phyloP scores from a whole-genome alignment of 2,329 filamentous ascomycete species.

The Apiospora aurea region DNA sequence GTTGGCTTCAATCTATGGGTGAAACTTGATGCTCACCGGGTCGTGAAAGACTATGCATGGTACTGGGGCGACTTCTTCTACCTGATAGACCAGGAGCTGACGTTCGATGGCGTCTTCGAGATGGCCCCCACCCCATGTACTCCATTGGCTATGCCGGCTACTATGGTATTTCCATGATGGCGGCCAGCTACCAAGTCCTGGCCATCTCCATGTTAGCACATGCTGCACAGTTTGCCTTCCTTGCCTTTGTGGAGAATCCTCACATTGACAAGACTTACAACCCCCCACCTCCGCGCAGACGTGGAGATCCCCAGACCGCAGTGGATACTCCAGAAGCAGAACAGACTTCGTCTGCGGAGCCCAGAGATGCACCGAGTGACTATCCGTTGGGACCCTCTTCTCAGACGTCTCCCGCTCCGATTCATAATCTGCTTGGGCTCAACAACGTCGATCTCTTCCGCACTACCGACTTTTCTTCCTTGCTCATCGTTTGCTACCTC shows the following conservation, averaged over 20 bases:
- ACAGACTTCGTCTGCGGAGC: slow-evolving; percentile 31
- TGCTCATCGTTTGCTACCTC: slow-evolving; percentile 80
- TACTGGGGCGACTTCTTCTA: slow-evolving; percentile 99
- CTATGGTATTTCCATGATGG: slow-evolving; percentile 98
- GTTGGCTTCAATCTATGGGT: slow-evolving; percentile 98
- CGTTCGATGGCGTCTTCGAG: slow-evolving; percentile 98
- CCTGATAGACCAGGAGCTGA: slow-evolving; percentile 95
- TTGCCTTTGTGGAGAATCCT: slow-evolving; percentile 91
- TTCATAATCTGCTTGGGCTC: slow-evolving; percentile 85
- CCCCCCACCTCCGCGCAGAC: slow-evolving; percentile 77
- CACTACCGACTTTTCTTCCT: slow-evolving; percentile 80
- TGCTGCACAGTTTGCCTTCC: slow-evolving; percentile 91
- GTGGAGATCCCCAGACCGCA: slow-evolving; percentile 40
- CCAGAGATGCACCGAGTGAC: slow-evolving; percentile 33
- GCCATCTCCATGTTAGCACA: slow-evolving; percentile 97
- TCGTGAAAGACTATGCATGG: slow-evolving; percentile 99
- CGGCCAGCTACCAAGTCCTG: slow-evolving; percentile 95
- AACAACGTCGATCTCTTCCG: slow-evolving; percentile 89
- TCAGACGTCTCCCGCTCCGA: slow-evolving; percentile 63
- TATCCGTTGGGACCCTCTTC: slow-evolving; percentile 27
- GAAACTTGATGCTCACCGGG: slow-evolving; percentile 94
- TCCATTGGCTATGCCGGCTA: slow-evolving; percentile 97
- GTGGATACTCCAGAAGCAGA: slow-evolving; percentile 27
- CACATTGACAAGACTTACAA: slow-evolving; percentile 96
- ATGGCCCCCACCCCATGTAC: slow-evolving; percentile 99